A percentile compares a stretch with the other conserved stretches of the same genome.
Conservation (phyloP, 2,329 filamentous ascomycete genomes). For the Berkeleyomyces basicola region DNA sequence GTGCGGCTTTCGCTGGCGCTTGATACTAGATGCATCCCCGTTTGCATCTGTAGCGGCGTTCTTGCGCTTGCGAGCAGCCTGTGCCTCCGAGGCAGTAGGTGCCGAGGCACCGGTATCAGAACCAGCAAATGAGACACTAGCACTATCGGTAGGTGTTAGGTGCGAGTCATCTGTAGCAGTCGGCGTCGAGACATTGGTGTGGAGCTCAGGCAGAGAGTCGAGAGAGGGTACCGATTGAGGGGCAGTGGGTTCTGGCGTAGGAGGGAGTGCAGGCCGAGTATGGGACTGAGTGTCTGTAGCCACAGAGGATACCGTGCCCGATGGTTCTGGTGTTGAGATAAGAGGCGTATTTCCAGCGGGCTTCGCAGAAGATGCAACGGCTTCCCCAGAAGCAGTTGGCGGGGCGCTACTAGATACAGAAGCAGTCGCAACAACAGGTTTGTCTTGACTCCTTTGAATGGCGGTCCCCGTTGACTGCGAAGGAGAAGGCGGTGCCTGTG, state of each 20-base stretch:
- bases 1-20: conserved; percentile 18
- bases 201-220: conserved; percentile 10
- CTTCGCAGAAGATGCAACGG: neutral
- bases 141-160: conserved; percentile 8
- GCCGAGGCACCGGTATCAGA: neutral
- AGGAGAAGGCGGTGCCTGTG: neutral
- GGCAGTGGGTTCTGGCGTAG: neutral
- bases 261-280: neutral
- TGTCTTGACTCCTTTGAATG: neutral
- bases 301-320: neutral
- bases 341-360: neutral
- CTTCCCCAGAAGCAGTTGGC: neutral
- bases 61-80: conserved; percentile 3
- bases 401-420: neutral
- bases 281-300: neutral
- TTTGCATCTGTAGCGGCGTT: neutral
- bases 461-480: neutral
- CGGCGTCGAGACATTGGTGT: conserved; percentile 7
- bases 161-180: conserved; percentile 10
- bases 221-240: neutral
- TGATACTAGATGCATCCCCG: neutral
- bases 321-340: neutral
- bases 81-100: neutral
- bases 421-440: neutral
- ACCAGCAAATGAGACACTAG: conserved; percentile 6